A percentile compares a stretch with the other conserved stretches of the same genome.
Conservation (phyloP, 306 rosid species). For the Oemleria cerasiformis region DNA sequence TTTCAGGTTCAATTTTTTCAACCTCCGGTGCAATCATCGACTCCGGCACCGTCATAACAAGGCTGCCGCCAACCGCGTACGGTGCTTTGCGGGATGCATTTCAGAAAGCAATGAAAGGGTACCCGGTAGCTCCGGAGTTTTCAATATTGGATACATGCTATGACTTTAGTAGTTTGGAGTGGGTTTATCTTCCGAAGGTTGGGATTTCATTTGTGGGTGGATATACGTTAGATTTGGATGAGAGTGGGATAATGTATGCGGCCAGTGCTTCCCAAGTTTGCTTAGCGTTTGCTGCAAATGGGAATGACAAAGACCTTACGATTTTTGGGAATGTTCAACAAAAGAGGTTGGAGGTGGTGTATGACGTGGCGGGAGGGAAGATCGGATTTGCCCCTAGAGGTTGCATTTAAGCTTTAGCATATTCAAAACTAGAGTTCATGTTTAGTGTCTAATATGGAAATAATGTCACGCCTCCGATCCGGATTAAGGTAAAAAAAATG, state of each 20-base stretch:
- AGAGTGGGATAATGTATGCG: not conserved
- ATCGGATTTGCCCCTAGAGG: slow-evolving; percentile 56
- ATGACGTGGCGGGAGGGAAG: slow-evolving; percentile 54
- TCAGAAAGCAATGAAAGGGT: slow-evolving; percentile 15
- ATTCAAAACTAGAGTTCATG: too few relatives aligned
- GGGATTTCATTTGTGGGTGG: slow-evolving; percentile 20
- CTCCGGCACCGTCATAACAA: slow-evolving; percentile 26
- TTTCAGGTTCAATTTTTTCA: slow-evolving; percentile 24
- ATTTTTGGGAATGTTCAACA: slow-evolving; percentile 80
- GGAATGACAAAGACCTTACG: slow-evolving; percentile 30
- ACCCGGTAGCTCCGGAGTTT: not conserved
- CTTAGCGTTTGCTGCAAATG: slow-evolving; percentile 56
- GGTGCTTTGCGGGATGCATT: slow-evolving; percentile 11
- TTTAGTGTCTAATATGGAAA: too few relatives aligned
- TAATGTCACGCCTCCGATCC: too few relatives aligned
- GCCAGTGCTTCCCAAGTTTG: slow-evolving; percentile 38
- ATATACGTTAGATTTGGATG: slow-evolving; percentile 1
- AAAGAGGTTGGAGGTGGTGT: slow-evolving; percentile 50
- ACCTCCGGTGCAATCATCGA: slow-evolving; percentile 24
- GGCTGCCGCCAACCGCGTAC: slow-evolving; percentile 26
- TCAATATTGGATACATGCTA: slow-evolving; percentile 30
- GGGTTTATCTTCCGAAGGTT: slow-evolving; percentile 12
- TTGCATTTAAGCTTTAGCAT: slow-evolving; percentile 20
- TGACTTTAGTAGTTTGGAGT: not conserved
- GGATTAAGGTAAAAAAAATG: too few relatives aligned